A percentile compares a stretch with the other conserved stretches of the same genome.
Evolutionary conservation across 2,329 filamentous ascomycete genomes (phyloP).

Genomic region (Fusarium ambrosium): DNA sequence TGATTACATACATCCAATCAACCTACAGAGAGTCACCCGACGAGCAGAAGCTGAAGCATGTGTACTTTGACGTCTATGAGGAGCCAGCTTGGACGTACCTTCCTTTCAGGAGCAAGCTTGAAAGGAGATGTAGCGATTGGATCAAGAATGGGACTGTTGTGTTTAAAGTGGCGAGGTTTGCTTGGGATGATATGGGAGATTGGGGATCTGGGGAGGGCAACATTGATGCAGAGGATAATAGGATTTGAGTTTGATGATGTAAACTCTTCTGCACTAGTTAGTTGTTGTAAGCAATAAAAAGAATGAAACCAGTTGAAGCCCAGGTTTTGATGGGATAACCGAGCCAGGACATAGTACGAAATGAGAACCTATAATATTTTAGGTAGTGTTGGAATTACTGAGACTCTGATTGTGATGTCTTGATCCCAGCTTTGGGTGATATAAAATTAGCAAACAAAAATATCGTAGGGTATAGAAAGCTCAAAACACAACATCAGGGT

Average conservation of each 20-base stretch:
- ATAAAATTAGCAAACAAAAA: no score
- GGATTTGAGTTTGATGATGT: background rate
- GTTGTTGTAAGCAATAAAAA: background rate
- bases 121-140: background rate
- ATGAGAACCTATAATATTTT: background rate
- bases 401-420: no score
- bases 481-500: background rate
- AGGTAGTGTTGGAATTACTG: no score
- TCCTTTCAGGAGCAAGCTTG: background rate
- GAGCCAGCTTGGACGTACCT: background rate
- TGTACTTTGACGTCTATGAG: background rate
- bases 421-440: no score
- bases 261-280: background rate
- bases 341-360: no score
- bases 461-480: background rate
- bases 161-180: background rate
- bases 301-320: background rate
- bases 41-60: constrained; percentile 3
- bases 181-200: background rate
- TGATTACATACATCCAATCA: constrained; percentile 4
- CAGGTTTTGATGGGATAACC: no score
- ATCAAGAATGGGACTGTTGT: background rate
- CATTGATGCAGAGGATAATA: background rate
- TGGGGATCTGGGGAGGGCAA: background rate
- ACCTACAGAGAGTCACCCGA: background rate